These are phyloP conservation scores for Sparassis latifolia DNA, from an alignment of 1,284 basidiomycete genomes.

Conservation along the genomic window DNA sequence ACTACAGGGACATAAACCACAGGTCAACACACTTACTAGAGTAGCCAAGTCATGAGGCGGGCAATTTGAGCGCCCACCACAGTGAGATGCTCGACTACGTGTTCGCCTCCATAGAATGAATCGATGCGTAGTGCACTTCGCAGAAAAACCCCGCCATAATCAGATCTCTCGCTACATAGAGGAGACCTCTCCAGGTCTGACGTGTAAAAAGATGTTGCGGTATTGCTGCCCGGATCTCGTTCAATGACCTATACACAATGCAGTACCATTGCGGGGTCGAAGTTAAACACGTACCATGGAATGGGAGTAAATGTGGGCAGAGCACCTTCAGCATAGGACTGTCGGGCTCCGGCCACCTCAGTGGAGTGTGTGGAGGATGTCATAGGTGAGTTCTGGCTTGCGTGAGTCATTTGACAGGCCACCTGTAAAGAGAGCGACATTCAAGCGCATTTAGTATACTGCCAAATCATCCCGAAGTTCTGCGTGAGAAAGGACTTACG, in stretches of 20 bases:
- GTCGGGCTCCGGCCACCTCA: too few species aligned
- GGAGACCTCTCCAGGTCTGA: conserved; percentile 18
- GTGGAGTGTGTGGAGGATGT: too few species aligned
- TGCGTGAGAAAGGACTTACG: too few species aligned
- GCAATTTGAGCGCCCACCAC: conserved; percentile 30
- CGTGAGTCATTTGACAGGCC: too few species aligned
- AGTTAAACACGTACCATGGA: conserved; percentile 21
- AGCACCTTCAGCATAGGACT: conserved; percentile 25
- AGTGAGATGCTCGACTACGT: conserved; percentile 23
- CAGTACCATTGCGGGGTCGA: not conserved
- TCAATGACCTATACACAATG: conserved; percentile 29
- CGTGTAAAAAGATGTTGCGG: conserved; percentile 35
- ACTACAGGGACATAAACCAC: too few species aligned
- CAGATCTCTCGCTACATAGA: conserved; percentile 35
- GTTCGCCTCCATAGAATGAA: conserved; percentile 29
- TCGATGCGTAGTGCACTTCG: conserved; percentile 41
- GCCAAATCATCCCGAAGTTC: too few species aligned
- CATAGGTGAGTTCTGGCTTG: too few species aligned
- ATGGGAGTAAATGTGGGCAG: conserved; percentile 41
- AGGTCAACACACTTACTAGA: conserved; percentile 17
- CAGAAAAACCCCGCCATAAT: conserved; percentile 39
- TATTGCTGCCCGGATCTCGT: conserved; percentile 48
- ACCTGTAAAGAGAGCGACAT: too few species aligned
- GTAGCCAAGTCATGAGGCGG: conserved; percentile 37
- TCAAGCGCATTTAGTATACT: too few species aligned